phyloP scores from a whole-genome alignment of 176 grass and related monocot genomes.

The Tillandsia leiboldiana region DNA sequence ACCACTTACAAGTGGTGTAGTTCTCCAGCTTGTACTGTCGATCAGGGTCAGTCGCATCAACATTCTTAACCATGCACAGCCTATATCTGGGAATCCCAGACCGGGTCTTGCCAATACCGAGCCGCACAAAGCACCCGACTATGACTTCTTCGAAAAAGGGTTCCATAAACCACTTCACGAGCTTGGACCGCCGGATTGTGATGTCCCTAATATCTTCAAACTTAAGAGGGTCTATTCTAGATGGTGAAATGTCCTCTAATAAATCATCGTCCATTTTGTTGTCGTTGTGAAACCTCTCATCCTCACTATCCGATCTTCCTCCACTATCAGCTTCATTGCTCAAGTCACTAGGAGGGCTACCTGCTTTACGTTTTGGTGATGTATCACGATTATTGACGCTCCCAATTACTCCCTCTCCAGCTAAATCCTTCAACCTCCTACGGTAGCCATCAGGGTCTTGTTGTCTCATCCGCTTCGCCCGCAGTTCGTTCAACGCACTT shows the following conservation, averaged over 20 bases:
- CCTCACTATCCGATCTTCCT: conserved; percentile 37
- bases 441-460: conserved; percentile 50
- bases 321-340: conserved; percentile 44
- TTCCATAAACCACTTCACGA: conserved; percentile 97
- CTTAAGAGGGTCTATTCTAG: conserved; percentile 49
- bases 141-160: conserved; percentile 88
- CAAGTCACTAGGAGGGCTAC: conserved; percentile 48
- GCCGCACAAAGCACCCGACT: conserved; percentile 67
- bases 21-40: conserved; percentile 65
- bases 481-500: conserved; percentile 54
- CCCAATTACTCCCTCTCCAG: not conserved
- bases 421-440: conserved; percentile 39
- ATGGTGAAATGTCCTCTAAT: conserved; percentile 44
- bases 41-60: conserved; percentile 70
- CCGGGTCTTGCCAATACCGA: conserved; percentile 74
- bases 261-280: conserved; percentile 60
- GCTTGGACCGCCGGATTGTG: conserved; percentile 66
- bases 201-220: conserved; percentile 75
- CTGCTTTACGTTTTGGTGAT: conserved; percentile 29
- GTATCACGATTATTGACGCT: conserved; percentile 9
- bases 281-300: conserved; percentile 35
- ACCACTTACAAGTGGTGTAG: conserved; percentile 66
- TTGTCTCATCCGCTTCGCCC: conserved; percentile 48
- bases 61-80: conserved; percentile 75
- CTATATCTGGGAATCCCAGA: conserved; percentile 56